phyloP scores from a whole-genome alignment of 2,329 filamentous ascomycete genomes.

The Neofusicoccum sp. region DNA sequence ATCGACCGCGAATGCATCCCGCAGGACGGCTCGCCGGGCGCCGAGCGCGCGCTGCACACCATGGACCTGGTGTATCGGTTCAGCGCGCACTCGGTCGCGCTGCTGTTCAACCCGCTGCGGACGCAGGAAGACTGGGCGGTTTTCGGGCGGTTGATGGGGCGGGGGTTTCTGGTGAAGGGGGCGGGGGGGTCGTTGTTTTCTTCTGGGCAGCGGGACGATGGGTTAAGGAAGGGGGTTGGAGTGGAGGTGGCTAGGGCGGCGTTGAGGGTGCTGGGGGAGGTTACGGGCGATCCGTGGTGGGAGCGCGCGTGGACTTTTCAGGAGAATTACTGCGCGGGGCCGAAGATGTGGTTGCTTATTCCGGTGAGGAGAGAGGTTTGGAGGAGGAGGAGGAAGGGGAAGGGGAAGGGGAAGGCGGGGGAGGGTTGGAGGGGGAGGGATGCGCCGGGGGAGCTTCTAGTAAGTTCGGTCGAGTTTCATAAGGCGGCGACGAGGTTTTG shows the following conservation, averaged over 20 bases:
- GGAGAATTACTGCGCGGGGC: constrained; percentile 19
- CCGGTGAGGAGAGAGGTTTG: background rate
- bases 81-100: constrained; percentile 13
- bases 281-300: constrained; percentile 21
- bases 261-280: background rate
- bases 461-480: constrained; percentile 13
- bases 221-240: background rate
- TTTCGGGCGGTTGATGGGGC: constrained; percentile 4
- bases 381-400: background rate
- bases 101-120: constrained; percentile 11
- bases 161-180: background rate
- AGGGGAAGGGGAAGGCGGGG: too few relatives aligned
- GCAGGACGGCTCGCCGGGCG: constrained; percentile 1
- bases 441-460: constrained; percentile 9
- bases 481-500: constrained; percentile 18
- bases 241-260: background rate
- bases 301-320: constrained; percentile 21
- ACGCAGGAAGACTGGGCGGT: constrained; percentile 2
- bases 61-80: constrained; percentile 21
- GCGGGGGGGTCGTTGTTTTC: too few relatives aligned
- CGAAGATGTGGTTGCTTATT: constrained; percentile 18
- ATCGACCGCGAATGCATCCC: constrained; percentile 20
- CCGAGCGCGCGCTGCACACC: constrained; percentile 17
- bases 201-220: too few relatives aligned
- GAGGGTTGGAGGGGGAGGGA: background rate